These are phyloP conservation scores for Citrus unshiu DNA, from an alignment of 345 rosid genomes.

Conservation along the genomic window DNA sequence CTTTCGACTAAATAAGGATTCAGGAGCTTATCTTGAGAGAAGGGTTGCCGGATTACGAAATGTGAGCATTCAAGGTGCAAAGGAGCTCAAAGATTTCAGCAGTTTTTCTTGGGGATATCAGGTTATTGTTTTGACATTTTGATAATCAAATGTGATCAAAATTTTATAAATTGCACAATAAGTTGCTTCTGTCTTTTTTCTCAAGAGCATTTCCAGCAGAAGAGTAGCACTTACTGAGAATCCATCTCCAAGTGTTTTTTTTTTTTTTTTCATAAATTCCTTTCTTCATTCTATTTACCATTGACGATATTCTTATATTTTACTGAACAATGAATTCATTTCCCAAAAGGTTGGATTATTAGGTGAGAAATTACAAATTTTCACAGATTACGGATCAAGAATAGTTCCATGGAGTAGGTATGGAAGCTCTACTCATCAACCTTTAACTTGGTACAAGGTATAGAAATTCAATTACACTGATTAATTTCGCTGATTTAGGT, in stretches of 20 bases:
- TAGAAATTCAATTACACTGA: not conserved
- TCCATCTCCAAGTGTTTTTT: not conserved
- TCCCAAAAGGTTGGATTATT: slow-evolving; percentile 53
- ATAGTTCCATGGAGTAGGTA: slow-evolving; percentile 48
- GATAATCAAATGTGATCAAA: not conserved
- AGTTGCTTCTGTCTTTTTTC: too few relatives aligned
- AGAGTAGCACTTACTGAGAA: not conserved
- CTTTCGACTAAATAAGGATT: slow-evolving; percentile 33
- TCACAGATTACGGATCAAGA: slow-evolving; percentile 33
- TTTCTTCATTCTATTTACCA: not conserved
- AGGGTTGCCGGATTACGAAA: slow-evolving; percentile 46
- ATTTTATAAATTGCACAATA: too few relatives aligned
- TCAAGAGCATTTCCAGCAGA: not conserved
- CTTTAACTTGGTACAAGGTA: slow-evolving; percentile 89
- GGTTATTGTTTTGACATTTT: slow-evolving; percentile 30
- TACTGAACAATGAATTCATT: not conserved
- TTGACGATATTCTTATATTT: not conserved
- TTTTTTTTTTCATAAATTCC: too few relatives aligned
- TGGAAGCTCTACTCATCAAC: slow-evolving; percentile 34
- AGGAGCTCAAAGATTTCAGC: slow-evolving; percentile 24
- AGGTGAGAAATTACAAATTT: slow-evolving; percentile 57
- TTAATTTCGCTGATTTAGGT: not conserved
- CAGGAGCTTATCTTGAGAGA: slow-evolving; percentile 70
- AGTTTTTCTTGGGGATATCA: slow-evolving; percentile 66
- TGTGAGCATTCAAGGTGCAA: slow-evolving; percentile 31